These are phyloP conservation scores for Volutella citrinella DNA, from an alignment of 2,329 filamentous ascomycete species.

Conservation along the genomic window DNA sequence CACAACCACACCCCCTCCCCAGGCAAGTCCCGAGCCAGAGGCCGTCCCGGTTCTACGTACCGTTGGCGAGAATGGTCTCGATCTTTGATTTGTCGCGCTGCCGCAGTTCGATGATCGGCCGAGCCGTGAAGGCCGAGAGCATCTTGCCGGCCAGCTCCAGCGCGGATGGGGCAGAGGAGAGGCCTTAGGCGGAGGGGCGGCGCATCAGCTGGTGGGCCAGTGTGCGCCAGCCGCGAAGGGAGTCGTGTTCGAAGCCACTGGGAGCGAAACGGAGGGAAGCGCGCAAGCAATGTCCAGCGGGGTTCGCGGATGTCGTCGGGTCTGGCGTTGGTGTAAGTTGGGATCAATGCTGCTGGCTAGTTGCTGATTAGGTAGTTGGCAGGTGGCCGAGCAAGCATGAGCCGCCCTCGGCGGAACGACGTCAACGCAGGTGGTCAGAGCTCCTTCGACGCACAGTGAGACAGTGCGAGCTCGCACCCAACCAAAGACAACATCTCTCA, in stretches of 20 bases:
- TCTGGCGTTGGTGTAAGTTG: slow-evolving; percentile 6
- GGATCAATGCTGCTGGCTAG: slow-evolving; percentile 4
- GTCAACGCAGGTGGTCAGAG: slow-evolving; percentile 27
- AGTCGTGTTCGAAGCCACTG: too few relatives aligned
- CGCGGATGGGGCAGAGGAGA: slow-evolving; percentile 27
- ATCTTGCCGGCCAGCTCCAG: slow-evolving; percentile 57
- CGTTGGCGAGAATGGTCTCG: slow-evolving; percentile 90
- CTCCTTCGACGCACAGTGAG: slow-evolving; percentile 21
- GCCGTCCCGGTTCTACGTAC: too few relatives aligned
- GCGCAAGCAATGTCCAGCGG: too few relatives aligned
- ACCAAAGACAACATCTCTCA: background rate
- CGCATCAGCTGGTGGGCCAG: slow-evolving; percentile 31
- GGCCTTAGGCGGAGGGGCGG: slow-evolving; percentile 25
- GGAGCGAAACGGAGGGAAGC: too few relatives aligned
- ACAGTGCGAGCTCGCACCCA: slow-evolving; percentile 20
- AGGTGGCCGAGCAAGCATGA: slow-evolving; percentile 14
- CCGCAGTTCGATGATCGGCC: slow-evolving; percentile 94
- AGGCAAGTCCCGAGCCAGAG: too few relatives aligned
- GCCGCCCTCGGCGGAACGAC: slow-evolving; percentile 22
- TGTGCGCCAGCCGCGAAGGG: too few relatives aligned
- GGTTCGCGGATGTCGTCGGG: too few relatives aligned
- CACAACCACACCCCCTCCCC: background rate
- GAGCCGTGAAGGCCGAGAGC: slow-evolving; percentile 97
- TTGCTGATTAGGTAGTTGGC: slow-evolving; percentile 10
- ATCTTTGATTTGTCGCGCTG: slow-evolving; percentile 95